Conservation (phyloP, 2,329 filamentous ascomycete genomes). For the Phyllosticta capitalensis region DNA sequence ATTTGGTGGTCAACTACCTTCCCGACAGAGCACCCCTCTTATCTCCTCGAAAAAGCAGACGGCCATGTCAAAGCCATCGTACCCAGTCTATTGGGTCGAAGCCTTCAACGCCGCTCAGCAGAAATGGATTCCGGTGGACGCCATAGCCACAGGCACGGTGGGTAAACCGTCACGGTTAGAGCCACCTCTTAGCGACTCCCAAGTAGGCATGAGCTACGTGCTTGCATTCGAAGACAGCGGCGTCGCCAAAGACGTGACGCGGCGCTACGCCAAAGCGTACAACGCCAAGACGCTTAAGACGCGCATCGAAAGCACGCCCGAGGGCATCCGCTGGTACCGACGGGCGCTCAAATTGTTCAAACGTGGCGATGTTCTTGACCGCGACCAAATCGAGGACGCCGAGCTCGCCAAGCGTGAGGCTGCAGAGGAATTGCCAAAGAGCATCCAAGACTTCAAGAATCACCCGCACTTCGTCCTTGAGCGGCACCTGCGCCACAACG, state of each 20-base stretch:
- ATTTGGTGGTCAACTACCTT: not conserved
- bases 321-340: constrained; percentile 48
- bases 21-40: not conserved
- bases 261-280: constrained; percentile 77
- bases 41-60: not conserved
- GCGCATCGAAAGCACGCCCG: constrained; percentile 61
- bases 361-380: constrained; percentile 35
- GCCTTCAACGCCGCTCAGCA: constrained; percentile 76
- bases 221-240: constrained; percentile 77
- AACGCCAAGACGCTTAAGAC: constrained; percentile 79
- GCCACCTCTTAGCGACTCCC: constrained; percentile 65
- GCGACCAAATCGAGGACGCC: constrained; percentile 76
- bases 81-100: constrained; percentile 91
- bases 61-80: constrained; percentile 22
- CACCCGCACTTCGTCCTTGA: constrained; percentile 70
- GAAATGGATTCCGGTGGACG: constrained; percentile 85
- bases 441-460: constrained; percentile 77
- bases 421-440: constrained; percentile 71
- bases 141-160: constrained; percentile 70
- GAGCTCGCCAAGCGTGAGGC: constrained; percentile 63
- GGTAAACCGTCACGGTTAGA: constrained; percentile 70
- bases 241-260: constrained; percentile 73
- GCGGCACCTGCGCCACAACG: constrained; percentile 71
- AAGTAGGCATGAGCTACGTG: constrained; percentile 74
- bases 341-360: constrained; percentile 39